These are phyloP conservation scores for Volvox africanus DNA, from an alignment of 139 green algal genomes.

Conservation along the genomic window DNA sequence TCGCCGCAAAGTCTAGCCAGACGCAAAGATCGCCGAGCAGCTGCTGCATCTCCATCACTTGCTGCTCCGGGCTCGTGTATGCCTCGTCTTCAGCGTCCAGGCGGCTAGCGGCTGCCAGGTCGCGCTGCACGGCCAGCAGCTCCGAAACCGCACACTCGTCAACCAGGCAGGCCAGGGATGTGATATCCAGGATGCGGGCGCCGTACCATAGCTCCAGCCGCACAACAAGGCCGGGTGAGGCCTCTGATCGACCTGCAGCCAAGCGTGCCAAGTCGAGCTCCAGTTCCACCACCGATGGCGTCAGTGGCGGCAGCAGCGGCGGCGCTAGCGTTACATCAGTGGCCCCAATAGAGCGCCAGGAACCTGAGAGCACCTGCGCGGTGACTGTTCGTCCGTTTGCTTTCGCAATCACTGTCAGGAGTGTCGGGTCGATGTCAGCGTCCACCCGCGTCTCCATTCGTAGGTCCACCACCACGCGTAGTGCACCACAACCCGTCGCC, in stretches of 20 bases:
- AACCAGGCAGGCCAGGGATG: not conserved
- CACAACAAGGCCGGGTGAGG: not conserved
- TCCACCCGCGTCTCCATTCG: not conserved
- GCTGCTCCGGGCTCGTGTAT: not conserved
- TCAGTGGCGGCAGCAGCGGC: not conserved
- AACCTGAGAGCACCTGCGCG: not conserved
- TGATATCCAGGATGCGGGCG: not conserved
- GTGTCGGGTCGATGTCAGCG: not conserved
- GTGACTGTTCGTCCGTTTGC: slow-evolving; percentile 11
- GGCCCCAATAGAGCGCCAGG: not conserved
- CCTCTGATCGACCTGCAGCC: not conserved
- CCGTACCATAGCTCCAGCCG: slow-evolving; percentile 22
- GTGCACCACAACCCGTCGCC: not conserved
- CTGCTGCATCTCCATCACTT: not conserved
- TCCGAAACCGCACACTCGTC: not conserved
- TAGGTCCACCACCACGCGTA: not conserved
- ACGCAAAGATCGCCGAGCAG: slow-evolving; percentile 18
- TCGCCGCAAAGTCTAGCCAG: slow-evolving; percentile 25
- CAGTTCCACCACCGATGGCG: not conserved
- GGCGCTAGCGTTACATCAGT: not conserved
- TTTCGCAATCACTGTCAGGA: slow-evolving; percentile 13
- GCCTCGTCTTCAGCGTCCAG: not conserved
- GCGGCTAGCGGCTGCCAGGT: not conserved
- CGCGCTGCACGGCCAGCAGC: not conserved
- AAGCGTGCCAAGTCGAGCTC: slow-evolving; percentile 11